phyloP scores from a whole-genome alignment of 2,329 filamentous ascomycete species.

The Zasmidium citrigriseum region DNA sequence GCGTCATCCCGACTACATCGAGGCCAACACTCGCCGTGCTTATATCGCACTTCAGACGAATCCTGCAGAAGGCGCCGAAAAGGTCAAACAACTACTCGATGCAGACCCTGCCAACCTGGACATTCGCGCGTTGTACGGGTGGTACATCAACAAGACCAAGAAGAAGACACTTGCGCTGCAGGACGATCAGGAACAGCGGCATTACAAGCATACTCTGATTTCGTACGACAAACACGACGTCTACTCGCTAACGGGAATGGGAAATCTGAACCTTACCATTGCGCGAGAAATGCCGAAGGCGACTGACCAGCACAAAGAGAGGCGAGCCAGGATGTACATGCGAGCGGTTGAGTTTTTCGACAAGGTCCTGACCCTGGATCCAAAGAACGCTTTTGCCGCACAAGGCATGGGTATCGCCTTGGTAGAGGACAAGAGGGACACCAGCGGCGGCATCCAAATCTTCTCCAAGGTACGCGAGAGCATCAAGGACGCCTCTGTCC shows the following conservation, averaged over 20 bases:
- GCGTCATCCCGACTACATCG: conserved; percentile 85
- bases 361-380: conserved; percentile 92
- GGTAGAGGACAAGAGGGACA: conserved; percentile 91
- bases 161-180: conserved; percentile 78
- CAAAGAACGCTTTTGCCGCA: conserved; percentile 92
- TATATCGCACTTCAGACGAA: conserved; percentile 84
- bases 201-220: conserved; percentile 95
- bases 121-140: conserved; percentile 88
- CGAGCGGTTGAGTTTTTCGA: conserved; percentile 98
- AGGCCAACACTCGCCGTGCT: conserved; percentile 83
- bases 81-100: conserved; percentile 82
- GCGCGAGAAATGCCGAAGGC: conserved; percentile 94
- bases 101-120: conserved; percentile 83
- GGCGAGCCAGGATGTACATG: conserved; percentile 80
- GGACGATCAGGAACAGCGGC: conserved; percentile 87
- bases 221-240: conserved; percentile 95
- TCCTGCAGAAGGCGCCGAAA: conserved; percentile 81
- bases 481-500: conserved; percentile 74
- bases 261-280: conserved; percentile 84
- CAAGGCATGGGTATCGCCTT: conserved; percentile 94
- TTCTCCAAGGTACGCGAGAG: conserved; percentile 91
- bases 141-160: conserved; percentile 89
- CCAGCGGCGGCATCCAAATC: conserved; percentile 77
- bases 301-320: conserved; percentile 86
- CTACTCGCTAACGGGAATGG: conserved; percentile 97